Evolutionary conservation across 177 flowering plant species (phyloP), one percentile per base, ranked within the genome.

Genomic region (Vitis hybrid): DNA sequence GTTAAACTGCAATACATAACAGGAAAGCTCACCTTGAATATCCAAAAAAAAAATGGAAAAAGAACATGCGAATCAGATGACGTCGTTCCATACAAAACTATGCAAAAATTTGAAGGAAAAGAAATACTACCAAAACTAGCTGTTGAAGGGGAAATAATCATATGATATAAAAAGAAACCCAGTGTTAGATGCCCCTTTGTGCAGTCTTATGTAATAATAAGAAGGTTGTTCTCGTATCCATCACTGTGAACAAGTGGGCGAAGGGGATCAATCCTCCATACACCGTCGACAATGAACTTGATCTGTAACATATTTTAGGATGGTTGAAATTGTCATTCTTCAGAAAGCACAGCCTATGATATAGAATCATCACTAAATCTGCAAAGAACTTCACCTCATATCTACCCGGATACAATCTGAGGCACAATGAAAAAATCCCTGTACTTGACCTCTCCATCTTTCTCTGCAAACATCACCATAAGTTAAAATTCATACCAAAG

Each of bases 211-310:
- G 74, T 59, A 70, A 94, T 68, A 11, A 85, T 78, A 5, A 94
- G 90, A 61, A 90, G 81, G 77, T 94, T 92, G 63, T 94, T 94
- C 66, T 92, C 87, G 63, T 79, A 74, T 3, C 97, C 94, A 14
- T 77, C 73, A 77, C 76, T 83, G 72, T 74, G 8, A n/a, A 83
- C 88, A 65, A 87, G 76, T 13, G 95, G 97, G 6, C 92, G 92
- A 58, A 92, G 79, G 13, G 95, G 99, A 85, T 94, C 99, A 54
- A 84, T 70, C 74, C 19, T 84, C 99, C 99, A 94, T 18, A 70
- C 64, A 10, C 99, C 97, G 75, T 94, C 97, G 53, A 94, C 97
- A 29, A 94, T 85, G 69, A 94, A 94, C 73, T 94, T 94, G 69
- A 94, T 83, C 98, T 94, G 91, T 48, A 61, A 11, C 54, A 49